Conservation (phyloP, 2,329 filamentous ascomycete genomes). For the Neopestalotiopsis clavispora region DNA sequence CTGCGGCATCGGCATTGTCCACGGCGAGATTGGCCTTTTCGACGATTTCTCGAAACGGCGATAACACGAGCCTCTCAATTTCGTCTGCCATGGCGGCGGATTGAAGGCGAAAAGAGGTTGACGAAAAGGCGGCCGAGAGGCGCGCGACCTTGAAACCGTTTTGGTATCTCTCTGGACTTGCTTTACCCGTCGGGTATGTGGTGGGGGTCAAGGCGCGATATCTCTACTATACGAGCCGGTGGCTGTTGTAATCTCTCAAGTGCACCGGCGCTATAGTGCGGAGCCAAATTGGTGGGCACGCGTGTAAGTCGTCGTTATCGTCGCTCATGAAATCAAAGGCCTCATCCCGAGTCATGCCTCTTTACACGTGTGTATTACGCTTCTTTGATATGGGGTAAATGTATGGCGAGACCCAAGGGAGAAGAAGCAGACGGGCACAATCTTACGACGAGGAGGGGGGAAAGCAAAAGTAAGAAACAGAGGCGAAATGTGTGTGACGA, state of each 20-base stretch:
- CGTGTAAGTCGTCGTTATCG: background rate
- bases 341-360: background rate
- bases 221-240: background rate
- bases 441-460: background rate
- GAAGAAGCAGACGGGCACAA: background rate
- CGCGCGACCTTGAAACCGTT: background rate
- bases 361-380: background rate
- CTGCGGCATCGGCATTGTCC: conserved; percentile 48
- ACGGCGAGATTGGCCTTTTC: conserved; percentile 54
- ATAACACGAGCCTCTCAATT: conserved; percentile 48
- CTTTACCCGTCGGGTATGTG: background rate
- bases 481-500: background rate
- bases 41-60: conserved; percentile 57
- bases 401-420: background rate
- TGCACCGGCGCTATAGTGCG: background rate
- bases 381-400: background rate
- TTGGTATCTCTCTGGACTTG: background rate
- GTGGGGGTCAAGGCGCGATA: background rate
- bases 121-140: background rate
- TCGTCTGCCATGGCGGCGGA: conserved; percentile 34
- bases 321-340: background rate
- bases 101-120: background rate
- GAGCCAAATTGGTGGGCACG: background rate
- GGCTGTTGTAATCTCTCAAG: background rate
- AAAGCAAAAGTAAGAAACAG: background rate